Conservation (phyloP, 352 stramenopile genomes). For the Globisporangium sylvaticum region DNA sequence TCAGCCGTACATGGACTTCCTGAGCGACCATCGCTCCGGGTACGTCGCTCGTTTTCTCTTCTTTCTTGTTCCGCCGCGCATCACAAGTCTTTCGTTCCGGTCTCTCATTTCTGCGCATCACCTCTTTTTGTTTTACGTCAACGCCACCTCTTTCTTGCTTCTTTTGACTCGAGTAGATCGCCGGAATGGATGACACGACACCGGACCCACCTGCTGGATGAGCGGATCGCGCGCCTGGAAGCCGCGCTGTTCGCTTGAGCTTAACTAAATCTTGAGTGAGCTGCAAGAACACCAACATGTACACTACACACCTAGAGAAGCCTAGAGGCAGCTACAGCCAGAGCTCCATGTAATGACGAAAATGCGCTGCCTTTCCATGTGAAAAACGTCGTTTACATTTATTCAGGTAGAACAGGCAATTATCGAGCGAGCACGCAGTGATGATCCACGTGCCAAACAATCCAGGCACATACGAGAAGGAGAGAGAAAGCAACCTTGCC, state of each 20-base stretch:
- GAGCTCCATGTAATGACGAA: too few relatives aligned
- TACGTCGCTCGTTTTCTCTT: slow-evolving; percentile 10
- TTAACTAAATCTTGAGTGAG: neutral
- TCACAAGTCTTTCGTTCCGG: neutral
- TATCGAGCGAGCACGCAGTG: neutral
- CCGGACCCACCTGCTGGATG: slow-evolving; percentile 32
- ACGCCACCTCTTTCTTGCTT: neutral
- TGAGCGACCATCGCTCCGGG: slow-evolving; percentile 43
- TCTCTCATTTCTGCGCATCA: neutral
- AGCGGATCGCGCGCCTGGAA: slow-evolving; percentile 42
- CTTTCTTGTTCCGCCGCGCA: neutral
- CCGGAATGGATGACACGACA: slow-evolving; percentile 44
- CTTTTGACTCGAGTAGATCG: slow-evolving; percentile 20
- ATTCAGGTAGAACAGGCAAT: neutral
- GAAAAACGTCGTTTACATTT: slow-evolving; percentile 7
- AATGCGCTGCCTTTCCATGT: neutral
- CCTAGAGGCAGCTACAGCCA: too few relatives aligned
- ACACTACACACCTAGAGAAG: neutral
- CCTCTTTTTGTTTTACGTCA: neutral
- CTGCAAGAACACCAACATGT: neutral
- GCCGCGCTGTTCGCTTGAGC: slow-evolving; percentile 29
- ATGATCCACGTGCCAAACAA: neutral
- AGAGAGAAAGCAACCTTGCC: neutral
- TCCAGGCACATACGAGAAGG: neutral
- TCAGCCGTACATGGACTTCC: slow-evolving; percentile 49